Evolutionary conservation across 169 alveolate species (phyloP).

Genomic region (Babesia caballi): DNA sequence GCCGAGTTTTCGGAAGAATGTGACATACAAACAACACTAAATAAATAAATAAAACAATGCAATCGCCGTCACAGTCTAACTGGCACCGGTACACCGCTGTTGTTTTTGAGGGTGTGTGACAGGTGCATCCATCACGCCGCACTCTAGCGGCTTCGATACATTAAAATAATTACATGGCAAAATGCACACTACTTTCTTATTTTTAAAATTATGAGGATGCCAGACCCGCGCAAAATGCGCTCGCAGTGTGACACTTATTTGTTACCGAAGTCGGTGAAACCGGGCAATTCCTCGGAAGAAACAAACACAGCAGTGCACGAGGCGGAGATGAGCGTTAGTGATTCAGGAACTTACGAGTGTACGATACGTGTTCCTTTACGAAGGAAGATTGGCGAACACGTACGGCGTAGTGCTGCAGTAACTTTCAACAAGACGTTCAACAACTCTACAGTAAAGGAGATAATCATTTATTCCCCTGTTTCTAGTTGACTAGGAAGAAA

Average conservation of each 20-base stretch:
- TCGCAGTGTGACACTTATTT: not conserved
- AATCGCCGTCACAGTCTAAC: not conserved
- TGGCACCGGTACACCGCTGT: not conserved
- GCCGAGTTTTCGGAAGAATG: too few relatives aligned
- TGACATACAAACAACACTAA: too few relatives aligned
- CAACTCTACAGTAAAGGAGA: not conserved
- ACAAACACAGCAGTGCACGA: not conserved
- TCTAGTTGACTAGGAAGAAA: too few relatives aligned
- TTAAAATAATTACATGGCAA: not conserved
- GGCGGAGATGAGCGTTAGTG: conserved; percentile 15
- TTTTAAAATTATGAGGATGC: not conserved
- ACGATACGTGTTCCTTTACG: conserved; percentile 3
- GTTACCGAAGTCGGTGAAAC: not conserved
- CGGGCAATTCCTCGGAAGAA: not conserved
- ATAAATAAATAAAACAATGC: too few relatives aligned
- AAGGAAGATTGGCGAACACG: not conserved
- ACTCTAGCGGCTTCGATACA: not conserved
- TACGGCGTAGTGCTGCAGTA: not conserved
- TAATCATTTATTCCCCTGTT: not conserved
- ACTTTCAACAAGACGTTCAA: not conserved
- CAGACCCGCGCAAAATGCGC: not conserved
- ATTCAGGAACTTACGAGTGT: conserved; percentile 5
- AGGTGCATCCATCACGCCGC: not conserved
- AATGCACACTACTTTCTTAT: not conserved
- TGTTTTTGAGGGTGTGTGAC: not conserved